Conservation (phyloP, 257 asterid species). For the Solanum verrucosum region DNA sequence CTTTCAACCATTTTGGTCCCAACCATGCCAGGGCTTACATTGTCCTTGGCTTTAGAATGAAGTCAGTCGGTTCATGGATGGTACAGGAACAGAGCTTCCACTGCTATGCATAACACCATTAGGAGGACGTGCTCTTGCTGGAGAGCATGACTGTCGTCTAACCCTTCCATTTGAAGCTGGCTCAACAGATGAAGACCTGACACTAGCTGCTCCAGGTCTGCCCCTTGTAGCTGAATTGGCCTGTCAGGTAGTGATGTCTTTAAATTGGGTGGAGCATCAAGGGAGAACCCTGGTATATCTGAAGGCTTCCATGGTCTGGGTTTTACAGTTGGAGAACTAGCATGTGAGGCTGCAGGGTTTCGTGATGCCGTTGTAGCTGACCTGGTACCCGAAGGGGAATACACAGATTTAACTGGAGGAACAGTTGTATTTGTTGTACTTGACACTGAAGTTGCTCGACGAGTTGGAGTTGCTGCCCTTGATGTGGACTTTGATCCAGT, state of each 20-base stretch:
- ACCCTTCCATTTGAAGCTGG: too few relatives aligned
- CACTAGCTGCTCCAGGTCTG: too few relatives aligned
- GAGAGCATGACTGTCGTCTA: too few relatives aligned
- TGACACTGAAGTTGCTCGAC: constrained; percentile 40
- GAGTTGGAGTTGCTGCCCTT: constrained; percentile 35
- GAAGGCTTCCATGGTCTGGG: constrained; percentile 93
- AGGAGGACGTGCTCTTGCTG: too few relatives aligned
- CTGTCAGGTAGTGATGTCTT: constrained; percentile 81
- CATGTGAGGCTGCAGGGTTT: constrained; percentile 44
- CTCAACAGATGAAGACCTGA: too few relatives aligned
- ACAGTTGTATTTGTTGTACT: constrained; percentile 25
- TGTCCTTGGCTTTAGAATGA: constrained; percentile 91
- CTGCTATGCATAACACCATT: constrained; percentile 61
- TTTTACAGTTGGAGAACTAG: constrained; percentile 75
- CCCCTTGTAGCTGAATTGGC: constrained; percentile 53
- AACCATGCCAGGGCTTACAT: constrained; percentile 65
- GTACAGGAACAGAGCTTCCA: constrained; percentile 75
- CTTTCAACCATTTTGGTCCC: constrained; percentile 98
- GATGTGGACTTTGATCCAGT: too few relatives aligned
- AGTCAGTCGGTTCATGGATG: constrained; percentile 59
- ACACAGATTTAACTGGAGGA: constrained; percentile 34
- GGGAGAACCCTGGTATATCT: constrained; percentile 96
- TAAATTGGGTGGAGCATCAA: constrained; percentile 84
- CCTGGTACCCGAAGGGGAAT: constrained; percentile 37
- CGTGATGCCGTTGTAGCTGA: constrained; percentile 29